Percentiles rank a stretch among this genome's conserved stretches.
Evolutionary conservation across 2,329 filamentous ascomycete genomes (phyloP).

Genomic region (Escovopsis weberi): DNA sequence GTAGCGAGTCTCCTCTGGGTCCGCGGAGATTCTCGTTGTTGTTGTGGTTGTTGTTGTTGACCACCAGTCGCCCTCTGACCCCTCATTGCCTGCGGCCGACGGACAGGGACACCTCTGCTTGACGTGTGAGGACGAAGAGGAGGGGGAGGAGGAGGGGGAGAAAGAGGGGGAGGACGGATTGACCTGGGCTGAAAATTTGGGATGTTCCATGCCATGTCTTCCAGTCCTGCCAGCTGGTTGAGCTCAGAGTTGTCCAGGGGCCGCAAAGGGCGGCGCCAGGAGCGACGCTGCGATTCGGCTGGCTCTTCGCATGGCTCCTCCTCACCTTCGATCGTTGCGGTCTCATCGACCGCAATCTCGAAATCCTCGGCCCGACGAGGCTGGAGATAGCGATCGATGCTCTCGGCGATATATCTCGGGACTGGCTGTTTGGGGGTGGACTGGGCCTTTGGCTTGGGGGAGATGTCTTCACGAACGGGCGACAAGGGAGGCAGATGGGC

Average conservation of each 20-base stretch:
- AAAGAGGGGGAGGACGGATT: too few species aligned
- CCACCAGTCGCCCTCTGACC: not conserved
- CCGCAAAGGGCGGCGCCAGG: conserved; percentile 7
- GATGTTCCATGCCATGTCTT: conserved; percentile 5
- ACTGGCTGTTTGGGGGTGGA: not conserved
- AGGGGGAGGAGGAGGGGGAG: too few species aligned
- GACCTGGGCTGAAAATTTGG: not conserved
- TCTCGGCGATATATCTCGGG: conserved; percentile 6
- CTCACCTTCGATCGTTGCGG: conserved; percentile 11
- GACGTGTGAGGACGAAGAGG: not conserved
- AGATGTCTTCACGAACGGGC: not conserved
- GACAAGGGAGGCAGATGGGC: conserved; percentile 12
- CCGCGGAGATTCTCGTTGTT: not conserved
- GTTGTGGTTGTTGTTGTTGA: not conserved
- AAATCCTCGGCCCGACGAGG: conserved; percentile 12
- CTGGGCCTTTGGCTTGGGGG: conserved; percentile 3
- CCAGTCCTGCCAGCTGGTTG: conserved; percentile 9
- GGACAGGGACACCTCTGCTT: not conserved
- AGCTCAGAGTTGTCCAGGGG: conserved; percentile 7
- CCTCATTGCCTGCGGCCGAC: not conserved
- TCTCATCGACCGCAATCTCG: conserved; percentile 21
- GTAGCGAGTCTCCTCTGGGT: not conserved
- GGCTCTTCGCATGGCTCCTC: not conserved
- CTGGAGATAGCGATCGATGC: conserved; percentile 19
- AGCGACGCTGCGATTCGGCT: not conserved